Evolutionary conservation across 2,329 filamentous ascomycete genomes (phyloP), one percentile per base, ranked within the genome.

Genomic region (Neonectria sp.): DNA sequence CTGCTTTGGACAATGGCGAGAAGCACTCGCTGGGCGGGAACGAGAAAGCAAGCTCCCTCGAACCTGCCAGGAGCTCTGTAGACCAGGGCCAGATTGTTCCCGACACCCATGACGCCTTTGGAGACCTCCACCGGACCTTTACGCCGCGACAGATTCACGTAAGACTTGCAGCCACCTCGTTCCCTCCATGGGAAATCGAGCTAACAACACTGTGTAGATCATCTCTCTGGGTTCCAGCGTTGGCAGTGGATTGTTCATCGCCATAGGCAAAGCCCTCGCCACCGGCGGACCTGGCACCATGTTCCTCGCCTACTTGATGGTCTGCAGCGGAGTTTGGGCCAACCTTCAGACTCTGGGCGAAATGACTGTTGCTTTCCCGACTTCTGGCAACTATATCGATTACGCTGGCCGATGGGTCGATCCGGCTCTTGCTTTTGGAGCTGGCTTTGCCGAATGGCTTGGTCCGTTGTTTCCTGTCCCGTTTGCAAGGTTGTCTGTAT

Each of bases 371-470:
- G 68, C 68, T 0, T 73, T 73, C 9, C 70, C 70, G 7, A 57
- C 59, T 6, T 73, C 68, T 6, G 71, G 71, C 1, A 73, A 71
- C 55, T 72, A 63, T 7, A 72, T 72, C 21, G 71, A 73, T 45
- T 73, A 71, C 24, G 68, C 68, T 12, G 64, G 65, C 31, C 62
- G 68, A 8, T 73, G 70, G 66, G 70, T 73, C 11, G 71, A 73
- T 5, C 71, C 68, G 9, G 66, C 70, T 6, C 6, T 73, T n/a
- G 70, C 70, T 0, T 73, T 73, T 53, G 66, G 70, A 6, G 71
- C 71, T 15, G 71, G 71, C 12, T 73, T 73, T 31, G 71, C 71
- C 6, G 68, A 73, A 37, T 73, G 70, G 70, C 65, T 73, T 37
- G 70, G 70, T 72, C 27, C 13, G 68, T 67, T 48, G 27, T 49